Base-by-base conservation (phyloP, 345 rosid genomes). In the Excoecaria cochinchinensis region DNA sequence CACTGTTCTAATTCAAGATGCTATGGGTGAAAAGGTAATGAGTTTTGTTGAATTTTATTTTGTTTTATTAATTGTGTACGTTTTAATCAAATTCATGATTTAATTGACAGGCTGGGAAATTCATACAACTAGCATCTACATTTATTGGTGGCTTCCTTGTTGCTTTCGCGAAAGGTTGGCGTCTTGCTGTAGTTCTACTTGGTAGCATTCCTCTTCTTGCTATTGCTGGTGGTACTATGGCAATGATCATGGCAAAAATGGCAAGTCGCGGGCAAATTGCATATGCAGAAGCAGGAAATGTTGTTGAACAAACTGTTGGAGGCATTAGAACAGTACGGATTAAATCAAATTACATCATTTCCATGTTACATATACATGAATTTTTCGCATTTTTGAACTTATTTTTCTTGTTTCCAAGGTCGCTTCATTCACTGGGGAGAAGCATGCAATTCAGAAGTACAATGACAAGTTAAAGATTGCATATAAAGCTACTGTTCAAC, bases 351-450 rank as follows among this genome's bases (percentile, higher is more conserved):
- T 31, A 68, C 60, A 19, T 19, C 60, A 56, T 56, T 56, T 56
- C 60, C 7, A 56, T 56, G 8, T 19, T 9, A 19, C n/a, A 24
- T 56, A 3, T 56, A 17, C 16, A 5, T 15, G 60, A 56, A 17
- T 6, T 56, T 56, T 0, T 56, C 13, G n/a, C 5, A 13, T 50
- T 44, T 9, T 24, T 60, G 25, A 55, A 58, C 25, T 24, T 53
- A 52, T 70, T 22, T 58, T 24, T 19, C 60, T 40, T 67, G 14
- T 48, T 3, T 63, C n/a, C 68, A 74, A 92, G 98, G 97, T 94
- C 19, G 91, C 88, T 59, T 89, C 97, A n/a, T 94, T 94, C 83
- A 87, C 97, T 0, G 96, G 97, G 46, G 98, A 94, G 87, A 90
- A 89, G 80, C 82, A 69, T 19, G 95, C 97, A 19, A 82, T 86